Evolutionary conservation across 2,329 filamentous ascomycete species (phyloP).

Genomic region (Pyrenochaeta sp.): DNA sequence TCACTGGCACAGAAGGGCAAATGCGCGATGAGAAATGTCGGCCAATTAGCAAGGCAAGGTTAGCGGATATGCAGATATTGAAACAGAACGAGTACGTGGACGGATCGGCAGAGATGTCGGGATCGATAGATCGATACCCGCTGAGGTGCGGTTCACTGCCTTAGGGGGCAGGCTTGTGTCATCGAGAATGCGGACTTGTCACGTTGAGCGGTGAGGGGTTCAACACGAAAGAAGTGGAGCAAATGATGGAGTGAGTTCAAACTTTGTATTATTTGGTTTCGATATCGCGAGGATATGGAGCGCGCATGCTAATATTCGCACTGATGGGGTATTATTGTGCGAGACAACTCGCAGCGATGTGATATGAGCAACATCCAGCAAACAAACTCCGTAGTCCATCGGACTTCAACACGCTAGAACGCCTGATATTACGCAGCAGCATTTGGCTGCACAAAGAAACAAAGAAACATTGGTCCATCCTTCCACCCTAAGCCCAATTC

Average conservation of each 20-base stretch:
- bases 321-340: constrained; percentile 19
- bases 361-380: neutral
- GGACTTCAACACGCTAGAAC: constrained; percentile 8
- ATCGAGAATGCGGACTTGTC: constrained; percentile 1
- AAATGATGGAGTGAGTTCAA: neutral
- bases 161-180: constrained; percentile 1
- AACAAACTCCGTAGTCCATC: constrained; percentile 12
- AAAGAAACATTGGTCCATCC: neutral
- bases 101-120: constrained; percentile 12
- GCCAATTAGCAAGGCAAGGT: constrained; percentile 8
- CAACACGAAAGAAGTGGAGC: neutral
- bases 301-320: constrained; percentile 8
- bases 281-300: neutral
- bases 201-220: constrained; percentile 2
- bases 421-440: constrained; percentile 1
- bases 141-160: constrained; percentile 8
- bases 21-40: neutral
- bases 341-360: constrained; percentile 12
- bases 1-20: constrained; percentile 1
- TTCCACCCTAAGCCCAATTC: constrained; percentile 2
- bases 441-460: constrained; percentile 7
- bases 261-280: neutral
- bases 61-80: constrained; percentile 18
- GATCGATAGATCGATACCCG: constrained; percentile 18
- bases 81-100: constrained; percentile 12